A percentile compares a stretch with the other conserved stretches of the same genome.
phyloP scores from a whole-genome alignment of 352 stramenopile species.

The Globisporangium polare region DNA sequence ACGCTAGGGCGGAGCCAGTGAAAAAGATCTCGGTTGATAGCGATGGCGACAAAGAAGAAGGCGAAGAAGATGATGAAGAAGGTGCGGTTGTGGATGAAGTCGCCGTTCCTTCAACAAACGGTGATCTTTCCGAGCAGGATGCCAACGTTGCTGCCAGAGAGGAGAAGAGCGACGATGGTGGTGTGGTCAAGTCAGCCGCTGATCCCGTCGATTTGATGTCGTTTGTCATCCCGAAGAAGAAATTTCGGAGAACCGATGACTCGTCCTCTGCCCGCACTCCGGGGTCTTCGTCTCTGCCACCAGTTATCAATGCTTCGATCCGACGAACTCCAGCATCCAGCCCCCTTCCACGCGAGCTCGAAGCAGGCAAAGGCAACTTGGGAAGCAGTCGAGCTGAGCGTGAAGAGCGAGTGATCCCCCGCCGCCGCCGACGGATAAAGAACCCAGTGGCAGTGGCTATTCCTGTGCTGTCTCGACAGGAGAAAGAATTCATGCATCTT shows the following conservation, averaged over 20 bases:
- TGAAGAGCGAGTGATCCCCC: neutral
- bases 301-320: conserved; percentile 1
- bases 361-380: neutral
- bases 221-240: conserved; percentile 47
- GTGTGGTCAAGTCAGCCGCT: neutral
- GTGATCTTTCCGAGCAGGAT: neutral
- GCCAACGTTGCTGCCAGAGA: neutral
- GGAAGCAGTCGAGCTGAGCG: neutral
- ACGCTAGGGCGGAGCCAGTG: neutral
- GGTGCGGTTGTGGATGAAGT: neutral
- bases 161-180: neutral
- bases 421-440: conserved; percentile 27
- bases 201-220: conserved; percentile 23
- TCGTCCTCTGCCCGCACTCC: neutral
- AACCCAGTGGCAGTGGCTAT: conserved; percentile 37
- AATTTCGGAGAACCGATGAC: conserved; percentile 10
- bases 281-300: neutral
- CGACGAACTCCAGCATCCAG: conserved; percentile 11
- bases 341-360: neutral
- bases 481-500: conserved; percentile 47
- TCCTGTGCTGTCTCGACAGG: conserved; percentile 20
- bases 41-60: conserved; percentile 1
- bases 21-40: neutral
- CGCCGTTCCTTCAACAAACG: neutral
- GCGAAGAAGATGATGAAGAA: conserved; percentile 12